These are phyloP conservation scores for Mesostigma viride DNA, from an alignment of 139 green algal genomes.

Conservation along the genomic window DNA sequence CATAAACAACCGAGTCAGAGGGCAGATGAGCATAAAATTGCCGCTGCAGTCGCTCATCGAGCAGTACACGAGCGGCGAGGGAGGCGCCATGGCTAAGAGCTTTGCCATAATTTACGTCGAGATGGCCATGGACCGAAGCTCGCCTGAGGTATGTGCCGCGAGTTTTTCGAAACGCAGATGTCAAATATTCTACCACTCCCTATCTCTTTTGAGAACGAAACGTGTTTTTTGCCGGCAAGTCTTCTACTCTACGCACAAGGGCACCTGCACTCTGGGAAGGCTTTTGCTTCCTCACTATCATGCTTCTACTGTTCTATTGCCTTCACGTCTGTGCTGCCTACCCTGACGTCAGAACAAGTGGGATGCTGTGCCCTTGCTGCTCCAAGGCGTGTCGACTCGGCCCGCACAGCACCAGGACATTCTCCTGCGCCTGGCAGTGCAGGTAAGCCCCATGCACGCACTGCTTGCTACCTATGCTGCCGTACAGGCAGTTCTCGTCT, in stretches of 20 bases:
- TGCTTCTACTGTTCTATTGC: background rate
- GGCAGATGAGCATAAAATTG: conserved; percentile 44
- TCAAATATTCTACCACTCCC: background rate
- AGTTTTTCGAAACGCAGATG: background rate
- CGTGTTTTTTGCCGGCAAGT: too few species aligned
- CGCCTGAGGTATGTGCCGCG: background rate
- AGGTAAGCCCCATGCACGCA: conserved; percentile 10
- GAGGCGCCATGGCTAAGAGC: conserved; percentile 13
- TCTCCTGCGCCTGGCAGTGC: conserved; percentile 45
- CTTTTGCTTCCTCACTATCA: background rate
- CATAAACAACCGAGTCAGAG: conserved; percentile 78
- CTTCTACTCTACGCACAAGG: too few species aligned
- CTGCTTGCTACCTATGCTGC: too few species aligned
- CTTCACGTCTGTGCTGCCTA: background rate
- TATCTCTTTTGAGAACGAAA: background rate
- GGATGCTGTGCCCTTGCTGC: conserved; percentile 9
- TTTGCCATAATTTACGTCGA: conserved; percentile 26
- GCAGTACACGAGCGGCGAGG: conserved; percentile 26
- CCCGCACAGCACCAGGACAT: conserved; percentile 34
- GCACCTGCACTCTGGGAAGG: too few species aligned
- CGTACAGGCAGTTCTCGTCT: too few species aligned
- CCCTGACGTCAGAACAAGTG: background rate
- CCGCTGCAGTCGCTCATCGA: conserved; percentile 53
- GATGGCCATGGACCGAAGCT: conserved; percentile 25
- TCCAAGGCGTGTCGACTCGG: conserved; percentile 14